Evolutionary conservation across 2,329 filamentous ascomycete genomes (phyloP), one percentile per base, ranked within the genome.

Genomic region (Paecilomyces variotii): DNA sequence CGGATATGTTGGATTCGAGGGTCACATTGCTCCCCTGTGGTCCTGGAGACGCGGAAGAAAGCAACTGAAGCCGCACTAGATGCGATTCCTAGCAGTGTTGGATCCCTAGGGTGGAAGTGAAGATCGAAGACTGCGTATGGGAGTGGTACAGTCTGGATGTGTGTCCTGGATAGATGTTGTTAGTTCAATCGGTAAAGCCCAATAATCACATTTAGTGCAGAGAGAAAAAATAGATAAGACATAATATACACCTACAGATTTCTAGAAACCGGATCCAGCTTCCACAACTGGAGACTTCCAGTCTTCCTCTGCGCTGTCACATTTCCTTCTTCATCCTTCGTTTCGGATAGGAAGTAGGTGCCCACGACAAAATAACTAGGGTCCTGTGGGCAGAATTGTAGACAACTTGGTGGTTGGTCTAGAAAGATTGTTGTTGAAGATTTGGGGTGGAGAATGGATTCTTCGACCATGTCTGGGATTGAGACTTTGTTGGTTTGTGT

Each of bases 101-200:
- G 75, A 56, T 79, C 71, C 56, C 74, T 68, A 1, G 83, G 84
- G 60, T 87, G 84, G 72, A 97, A 97, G 65, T 92, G 90, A 30
- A 97, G 78, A 70, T 97, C 92, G 56, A 97, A 82, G 28, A 97
- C 82, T 4, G 90, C 92, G 56, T 86, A 90, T 3, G 85, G 82
- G 25, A 89, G 85, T 4, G 77, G 67, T 3, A 87, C 62, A 0
- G 82, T 87, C 68, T 90, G 84, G 3, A 87, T 67, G 58, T 81
- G 76, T 1, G 72, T 72, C 64, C 85, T 88, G 60, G 65, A 58
- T 45, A 45, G 7, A 27, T 32, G 7, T 49, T 45, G 39, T 68
- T 59, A 63, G 61, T 9, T 60, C 26, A 57, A 27, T 64, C 58
- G 63, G 59, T 7, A 63, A 58, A 63, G 19, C 19, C 19, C 19